Evolutionary conservation across 225 moss, liverwort and hornwort species (phyloP), one percentile per base, ranked within the genome.

Genomic region (Marchantia polymorpha): DNA sequence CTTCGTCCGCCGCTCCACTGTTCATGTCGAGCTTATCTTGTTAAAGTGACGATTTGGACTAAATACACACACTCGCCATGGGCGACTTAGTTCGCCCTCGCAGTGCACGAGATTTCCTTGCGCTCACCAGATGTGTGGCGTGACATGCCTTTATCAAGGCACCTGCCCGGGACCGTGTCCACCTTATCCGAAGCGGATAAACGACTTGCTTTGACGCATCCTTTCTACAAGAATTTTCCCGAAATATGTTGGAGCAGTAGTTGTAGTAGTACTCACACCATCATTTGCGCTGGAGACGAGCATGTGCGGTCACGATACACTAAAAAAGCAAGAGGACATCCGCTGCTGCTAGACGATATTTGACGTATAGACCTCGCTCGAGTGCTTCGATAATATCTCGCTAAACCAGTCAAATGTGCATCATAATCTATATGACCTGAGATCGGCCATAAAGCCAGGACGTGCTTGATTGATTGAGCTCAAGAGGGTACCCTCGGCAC

Each of bases 111-210:
- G 4, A 22, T 60, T 16, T 20, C 0, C 7, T 20, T 66, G 25
- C 1, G 16, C 19, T 26, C 39, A 39, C 5, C 0, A 69, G 3
- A 9, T 68, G 0, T 31, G 16, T 48, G 29, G 47, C 19, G 27
- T 29, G 12, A 67, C n/a, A 67, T 67, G 8, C 10, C 67, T 67
- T 14, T 6, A 27, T 25, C 25, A 26, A 67, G 6, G 25, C 67
- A 64, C 22, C 64, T 64, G 64, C 26, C 64, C 7, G 64, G 25
- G 67, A 27, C 14, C 67, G 13, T 31, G 67, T 67, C 69, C 29
- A 69, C 46, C 69, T 46, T 69, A 69, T 46, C 46, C 69, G 47
- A 12, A 47, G 69, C 30, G 19, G 69, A 69, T 67, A 69, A 48
- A 69, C 69, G 47, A 69, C 19, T 39, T 14, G 19, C 46, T 46